phyloP scores from a whole-genome alignment of 345 rosid species.

The Citrus australasica region DNA sequence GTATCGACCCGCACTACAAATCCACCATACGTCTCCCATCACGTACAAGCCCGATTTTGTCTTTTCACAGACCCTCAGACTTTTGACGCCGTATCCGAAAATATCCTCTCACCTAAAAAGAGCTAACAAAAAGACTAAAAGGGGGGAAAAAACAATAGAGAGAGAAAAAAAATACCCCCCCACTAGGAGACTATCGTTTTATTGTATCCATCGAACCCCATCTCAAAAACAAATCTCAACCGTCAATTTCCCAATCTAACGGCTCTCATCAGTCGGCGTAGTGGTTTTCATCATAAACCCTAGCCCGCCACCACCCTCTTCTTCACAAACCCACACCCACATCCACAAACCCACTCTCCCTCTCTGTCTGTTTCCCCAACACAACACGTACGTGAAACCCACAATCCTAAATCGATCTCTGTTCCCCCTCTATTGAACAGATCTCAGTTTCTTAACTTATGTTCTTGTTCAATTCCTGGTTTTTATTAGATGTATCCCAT shows the following conservation, averaged over 20 bases:
- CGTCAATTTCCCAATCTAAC: constrained; percentile 34
- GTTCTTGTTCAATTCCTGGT: not conserved
- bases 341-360: constrained; percentile 3
- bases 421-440: constrained; percentile 6
- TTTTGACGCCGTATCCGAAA: constrained; percentile 13
- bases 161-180: not conserved
- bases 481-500: not conserved
- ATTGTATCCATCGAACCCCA: constrained; percentile 24
- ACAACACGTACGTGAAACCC: constrained; percentile 39
- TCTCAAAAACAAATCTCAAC: constrained; percentile 25
- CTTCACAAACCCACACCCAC: not conserved
- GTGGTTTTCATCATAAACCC: constrained; percentile 55
- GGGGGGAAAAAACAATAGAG: too few relatives aligned
- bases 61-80: not conserved
- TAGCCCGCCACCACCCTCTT: constrained; percentile 26
- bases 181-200: not conserved
- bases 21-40: not conserved
- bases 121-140: not conserved
- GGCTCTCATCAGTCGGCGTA: constrained; percentile 23
- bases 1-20: not conserved
- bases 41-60: constrained; percentile 11
- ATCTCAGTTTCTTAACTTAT: not conserved
- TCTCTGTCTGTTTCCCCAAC: constrained; percentile 6
- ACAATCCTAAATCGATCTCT: constrained; percentile 15
- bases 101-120: constrained; percentile 8